Evolutionary conservation across 495 filamentous ascomycete genomes (phyloP), one percentile per base, ranked within the genome.

Genomic region (Staphylotrichum tortipilum): DNA sequence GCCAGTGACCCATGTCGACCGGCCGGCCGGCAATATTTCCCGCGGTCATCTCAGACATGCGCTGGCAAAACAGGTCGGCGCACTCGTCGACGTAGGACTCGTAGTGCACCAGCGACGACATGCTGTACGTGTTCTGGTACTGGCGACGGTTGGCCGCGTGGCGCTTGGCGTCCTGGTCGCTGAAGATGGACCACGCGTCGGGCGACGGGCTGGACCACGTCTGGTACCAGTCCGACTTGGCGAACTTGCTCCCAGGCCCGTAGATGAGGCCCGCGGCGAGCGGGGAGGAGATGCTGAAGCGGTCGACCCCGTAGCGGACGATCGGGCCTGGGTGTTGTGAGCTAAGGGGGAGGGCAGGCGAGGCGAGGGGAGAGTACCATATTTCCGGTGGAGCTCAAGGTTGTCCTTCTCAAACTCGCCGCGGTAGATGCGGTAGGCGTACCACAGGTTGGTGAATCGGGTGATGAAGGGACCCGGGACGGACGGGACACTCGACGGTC

Each of bases 1-100:
- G 63, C 75, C 76, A 79, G 47, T 74, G 63, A 0, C 67, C 68
- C 3, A 82, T 63, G 51, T 82, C 68, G 7, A 44, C 8, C 0
- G 41, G n/a, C 23, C 26, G 23, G 26, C 40, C 18, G 24, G 24
- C 30, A 14, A 2, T 11, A 9, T 19, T 11, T 7, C 1, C 14
- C 15, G 41, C 24, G 2, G 3, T 12, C 41, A 31, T 31, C 10
- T 31, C 41, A 26, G 26, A 43, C 19, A 44, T 15, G 4, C 41
- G 9, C 28, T 44, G 41, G 15, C n/a, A 44, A 17, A 44, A n/a
- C 3, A 18, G 41, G 14, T 43, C 24, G 15, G 41, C 24, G 17
- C 26, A 44, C 15, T 30, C 41, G 41, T 44, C 41, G 41, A 44
- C 41, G 8, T 31, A 31, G 6, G 26, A 21, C 8, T 44, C 26